Conservation (phyloP, 1,139 yeast species). For the Tardiomyces digboiensis region DNA sequence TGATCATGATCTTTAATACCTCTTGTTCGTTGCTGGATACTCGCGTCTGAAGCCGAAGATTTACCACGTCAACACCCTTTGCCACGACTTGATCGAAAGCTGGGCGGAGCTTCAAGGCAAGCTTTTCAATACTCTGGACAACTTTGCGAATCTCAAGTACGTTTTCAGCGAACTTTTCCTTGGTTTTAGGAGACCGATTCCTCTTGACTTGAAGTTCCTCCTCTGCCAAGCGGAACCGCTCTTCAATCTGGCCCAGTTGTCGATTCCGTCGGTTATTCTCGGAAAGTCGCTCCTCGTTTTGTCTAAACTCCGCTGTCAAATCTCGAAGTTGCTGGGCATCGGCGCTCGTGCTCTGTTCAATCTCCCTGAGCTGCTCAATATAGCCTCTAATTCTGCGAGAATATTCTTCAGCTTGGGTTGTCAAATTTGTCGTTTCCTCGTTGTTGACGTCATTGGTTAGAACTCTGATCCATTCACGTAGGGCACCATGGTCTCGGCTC, state of each 20-base stretch:
- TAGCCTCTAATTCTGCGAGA: background rate
- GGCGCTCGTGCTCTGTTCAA: background rate
- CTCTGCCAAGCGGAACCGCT: background rate
- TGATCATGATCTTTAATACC: slow-evolving; percentile 1
- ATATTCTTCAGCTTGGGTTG: background rate
- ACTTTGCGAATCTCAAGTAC: background rate
- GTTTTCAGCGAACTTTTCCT: background rate
- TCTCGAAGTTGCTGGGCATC: background rate
- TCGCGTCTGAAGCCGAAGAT: slow-evolving; percentile 1
- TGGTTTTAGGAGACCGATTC: background rate
- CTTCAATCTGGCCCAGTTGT: background rate
- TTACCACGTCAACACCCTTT: background rate
- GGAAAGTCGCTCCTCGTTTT: slow-evolving; percentile 2
- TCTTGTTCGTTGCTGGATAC: slow-evolving; percentile 1
- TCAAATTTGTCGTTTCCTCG: slow-evolving; percentile 3
- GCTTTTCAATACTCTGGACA: background rate
- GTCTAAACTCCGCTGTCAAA: background rate
- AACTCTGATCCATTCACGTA: background rate
- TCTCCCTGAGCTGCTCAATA: background rate
- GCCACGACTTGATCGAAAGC: background rate
- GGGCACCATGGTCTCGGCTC: slow-evolving; percentile 1
- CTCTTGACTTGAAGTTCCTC: background rate
- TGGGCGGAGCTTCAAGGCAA: background rate
- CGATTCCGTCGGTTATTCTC: slow-evolving; percentile 1
- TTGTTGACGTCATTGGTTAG: background rate